Evolutionary conservation across 768 basidiomycete genomes (phyloP).

Genomic region (Lepiota brunneoincarnata): DNA sequence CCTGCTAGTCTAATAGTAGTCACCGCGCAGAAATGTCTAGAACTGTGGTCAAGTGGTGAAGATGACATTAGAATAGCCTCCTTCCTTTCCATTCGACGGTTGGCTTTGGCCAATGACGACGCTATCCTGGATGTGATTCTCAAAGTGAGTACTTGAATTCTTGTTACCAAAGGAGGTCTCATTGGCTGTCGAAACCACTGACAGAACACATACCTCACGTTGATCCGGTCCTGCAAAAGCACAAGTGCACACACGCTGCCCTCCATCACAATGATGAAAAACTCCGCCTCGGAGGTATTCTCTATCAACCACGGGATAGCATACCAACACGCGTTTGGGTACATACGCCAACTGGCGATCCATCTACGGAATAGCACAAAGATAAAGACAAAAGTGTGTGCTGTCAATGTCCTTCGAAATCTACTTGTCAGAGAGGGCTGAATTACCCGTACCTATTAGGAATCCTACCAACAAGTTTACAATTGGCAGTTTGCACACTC

Average conservation of each 20-base stretch:
- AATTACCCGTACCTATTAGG: conserved; percentile 39
- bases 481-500: conserved; percentile 99
- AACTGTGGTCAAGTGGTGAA: conserved; percentile 77
- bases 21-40: conserved; percentile 71
- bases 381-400: conserved; percentile 70
- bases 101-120: conserved; percentile 76
- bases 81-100: conserved; percentile 78
- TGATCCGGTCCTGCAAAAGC: conserved; percentile 81
- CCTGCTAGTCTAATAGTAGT: conserved; percentile 8
- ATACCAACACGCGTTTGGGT: conserved; percentile 95
- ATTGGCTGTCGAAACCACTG: not conserved
- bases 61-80: conserved; percentile 84
- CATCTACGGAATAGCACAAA: conserved; percentile 92
- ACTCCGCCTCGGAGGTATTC: conserved; percentile 92
- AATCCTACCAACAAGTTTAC: conserved; percentile 92
- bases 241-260: conserved; percentile 88
- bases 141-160: conserved; percentile 50
- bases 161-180: not conserved
- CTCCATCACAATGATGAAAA: conserved; percentile 95
- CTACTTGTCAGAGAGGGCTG: not conserved
- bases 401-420: not conserved
- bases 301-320: conserved; percentile 67
- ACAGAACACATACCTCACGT: conserved; percentile 84
- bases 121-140: conserved; percentile 81
- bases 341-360: conserved; percentile 92